Percentiles rank a stretch among this genome's conserved stretches.
Conservation (phyloP, 2,329 filamentous ascomycete genomes). For the Clarireedia hainanense region DNA sequence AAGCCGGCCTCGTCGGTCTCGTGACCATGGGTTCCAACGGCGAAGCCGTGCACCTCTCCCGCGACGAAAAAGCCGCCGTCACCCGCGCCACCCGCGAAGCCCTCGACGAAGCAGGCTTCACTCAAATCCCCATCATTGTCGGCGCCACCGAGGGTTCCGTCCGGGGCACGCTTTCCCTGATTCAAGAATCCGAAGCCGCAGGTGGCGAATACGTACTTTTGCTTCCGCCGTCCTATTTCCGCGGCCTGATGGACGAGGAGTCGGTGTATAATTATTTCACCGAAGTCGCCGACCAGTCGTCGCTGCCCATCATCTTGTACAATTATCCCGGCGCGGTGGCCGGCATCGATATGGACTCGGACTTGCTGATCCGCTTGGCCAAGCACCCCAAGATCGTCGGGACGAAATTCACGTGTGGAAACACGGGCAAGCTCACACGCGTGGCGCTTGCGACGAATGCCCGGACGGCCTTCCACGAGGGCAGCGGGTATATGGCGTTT, state of each 20-base stretch:
- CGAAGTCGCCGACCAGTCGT: conserved; percentile 63
- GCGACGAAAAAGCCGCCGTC: conserved; percentile 67
- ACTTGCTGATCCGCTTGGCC: conserved; percentile 72
- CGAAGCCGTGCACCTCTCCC: conserved; percentile 77
- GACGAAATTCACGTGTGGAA: conserved; percentile 88
- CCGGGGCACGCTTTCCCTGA: conserved; percentile 69
- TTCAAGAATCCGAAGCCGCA: conserved; percentile 55
- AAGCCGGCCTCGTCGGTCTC: conserved; percentile 71
- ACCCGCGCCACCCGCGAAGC: conserved; percentile 74
- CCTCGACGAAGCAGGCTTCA: conserved; percentile 72
- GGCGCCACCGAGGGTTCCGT: conserved; percentile 78
- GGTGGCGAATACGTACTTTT: conserved; percentile 76
- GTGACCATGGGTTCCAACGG: conserved; percentile 88
- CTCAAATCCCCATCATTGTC: conserved; percentile 69
- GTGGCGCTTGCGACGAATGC: conserved; percentile 68
- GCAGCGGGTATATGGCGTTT: conserved; percentile 73
- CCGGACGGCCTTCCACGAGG: conserved; percentile 52
- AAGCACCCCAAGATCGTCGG: conserved; percentile 78
- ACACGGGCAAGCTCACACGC: conserved; percentile 80
- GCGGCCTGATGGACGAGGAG: conserved; percentile 62
- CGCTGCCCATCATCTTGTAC: conserved; percentile 76
- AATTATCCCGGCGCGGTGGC: conserved; percentile 86
- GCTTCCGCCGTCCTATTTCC: conserved; percentile 79
- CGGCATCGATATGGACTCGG: conserved; percentile 84
- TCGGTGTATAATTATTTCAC: conserved; percentile 61